Evolutionary conservation across 1,284 basidiomycete species (phyloP), one percentile per base, ranked within the genome.

Genomic region (Ganoderma meredithae): DNA sequence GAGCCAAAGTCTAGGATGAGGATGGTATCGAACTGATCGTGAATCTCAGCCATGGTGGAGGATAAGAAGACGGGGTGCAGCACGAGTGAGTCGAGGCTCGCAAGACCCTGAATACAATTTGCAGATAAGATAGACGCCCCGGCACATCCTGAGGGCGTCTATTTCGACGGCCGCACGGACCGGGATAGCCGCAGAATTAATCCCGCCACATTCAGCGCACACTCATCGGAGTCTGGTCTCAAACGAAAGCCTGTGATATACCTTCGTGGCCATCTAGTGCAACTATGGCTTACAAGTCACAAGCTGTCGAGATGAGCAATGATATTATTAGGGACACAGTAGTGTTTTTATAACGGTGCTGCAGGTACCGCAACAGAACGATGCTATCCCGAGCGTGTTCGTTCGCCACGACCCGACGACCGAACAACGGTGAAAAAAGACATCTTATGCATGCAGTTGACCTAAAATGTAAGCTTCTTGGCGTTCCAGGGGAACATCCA

Each of bases 1-100:
- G 96, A 99, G 71, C 97, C 97, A 81, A 99, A 99, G 81, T 99
- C 97, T 62, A 99, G 86, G 77, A 99, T 99, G 61, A 99, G 90
- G 76, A 99, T 92, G 60, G 97, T 97, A 79, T 98, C 96, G 80
- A 98, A 98, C 77, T 97, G 92, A 80, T 96, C 94, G 83, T 98
- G 96, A 73, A 98, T 98, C 77, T 92, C 90, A 25, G 90, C 84
- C 91, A 93, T 93, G 58, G 68, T 56, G 64, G 53, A 43, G 22
- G 62, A 60, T 1, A 19, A 5, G 58, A 44, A 31, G 53, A 63
- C 17, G 13, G 31, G 17, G 15, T 33, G 60, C 5, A 39, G 53
- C 33, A 9, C 40, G 15, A 25, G 19, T 63, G 39, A 36, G 39
- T 55, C 22, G 49, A 55, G 49, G 62, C 22, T 53, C 47, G 59